These are phyloP conservation scores for Candida maris DNA, from an alignment of 805 yeast species.

Conservation along the genomic window DNA sequence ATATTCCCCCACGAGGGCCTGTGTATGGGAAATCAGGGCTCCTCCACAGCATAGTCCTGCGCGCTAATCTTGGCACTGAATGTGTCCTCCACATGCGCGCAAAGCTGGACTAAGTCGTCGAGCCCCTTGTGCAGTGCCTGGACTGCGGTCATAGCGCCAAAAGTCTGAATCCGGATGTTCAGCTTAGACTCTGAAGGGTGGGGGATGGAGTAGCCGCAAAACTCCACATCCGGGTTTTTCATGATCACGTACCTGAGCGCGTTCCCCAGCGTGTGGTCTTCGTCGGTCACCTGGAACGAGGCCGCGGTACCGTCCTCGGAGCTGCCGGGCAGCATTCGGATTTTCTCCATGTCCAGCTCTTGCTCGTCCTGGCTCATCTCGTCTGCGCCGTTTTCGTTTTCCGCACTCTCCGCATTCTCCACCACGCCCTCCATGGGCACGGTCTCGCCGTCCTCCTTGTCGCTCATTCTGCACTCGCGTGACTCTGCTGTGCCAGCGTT, in stretches of 20 bases:
- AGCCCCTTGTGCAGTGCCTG: conserved; percentile 92
- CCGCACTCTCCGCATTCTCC: conserved; percentile 14
- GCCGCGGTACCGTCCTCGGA: conserved; percentile 93
- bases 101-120: conserved; percentile 76
- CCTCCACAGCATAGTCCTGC: conserved; percentile 47
- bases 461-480: not conserved
- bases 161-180: conserved; percentile 91
- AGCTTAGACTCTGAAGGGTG: conserved; percentile 93
- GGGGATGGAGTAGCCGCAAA: conserved; percentile 97
- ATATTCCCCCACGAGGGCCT: too few relatives aligned
- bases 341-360: conserved; percentile 52
- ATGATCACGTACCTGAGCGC: conserved; percentile 89
- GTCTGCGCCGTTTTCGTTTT: conserved; percentile 23
- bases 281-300: conserved; percentile 87
- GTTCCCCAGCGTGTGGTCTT: conserved; percentile 95
- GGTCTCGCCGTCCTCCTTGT: not conserved
- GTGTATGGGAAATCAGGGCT: too few relatives aligned
- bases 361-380: conserved; percentile 38
- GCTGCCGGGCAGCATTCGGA: conserved; percentile 74
- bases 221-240: conserved; percentile 97
- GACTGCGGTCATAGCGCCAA: conserved; percentile 78
- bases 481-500: conserved; percentile 1
- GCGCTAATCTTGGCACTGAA: conserved; percentile 67
- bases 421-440: conserved; percentile 10
- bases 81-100: conserved; percentile 76